Base-by-base conservation (phyloP, 257 asterid genomes). In the Handroanthus guayacan region DNA sequence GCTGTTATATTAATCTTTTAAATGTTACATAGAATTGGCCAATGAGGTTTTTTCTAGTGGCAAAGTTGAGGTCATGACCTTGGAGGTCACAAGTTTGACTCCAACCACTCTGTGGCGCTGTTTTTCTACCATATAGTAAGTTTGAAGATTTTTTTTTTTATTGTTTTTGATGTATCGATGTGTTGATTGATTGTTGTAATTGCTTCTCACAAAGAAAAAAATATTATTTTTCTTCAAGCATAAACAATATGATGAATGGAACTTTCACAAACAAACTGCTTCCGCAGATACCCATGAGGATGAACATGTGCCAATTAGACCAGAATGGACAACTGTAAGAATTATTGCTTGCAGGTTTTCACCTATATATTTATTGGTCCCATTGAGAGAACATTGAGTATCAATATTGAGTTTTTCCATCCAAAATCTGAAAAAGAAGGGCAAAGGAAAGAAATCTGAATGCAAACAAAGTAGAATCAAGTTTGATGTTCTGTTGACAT, bases 401-500 rank as follows among this genome's bases (percentile, higher is more conserved):
- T n/a, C n/a, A n/a, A n/a, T n/a, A 25, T 25, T 25, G 31, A 95
- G 66, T 90, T 95, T 85, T 90, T 87, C 91, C 89, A 88, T 79
- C 99, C 98, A 63, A 93, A 91, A 86, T 79, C 50, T 52, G 84
- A 25, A 63, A 37, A 95, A 95, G 84, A 95, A 91, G 89, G 87
- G n/a, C 88, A 95, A 91, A 87, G 91, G 87, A 79, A 95, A 90
- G 90, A 93, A 92, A 86, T 83, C 85, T 14, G 92, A 95, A 80
- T 84, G 87, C 91, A 95, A 89, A 84, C 97, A 93, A 60, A 96
- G 90, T 34, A 90, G 99, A 79, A 95, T 95, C 76, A 95, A 95
- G 78, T 95, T 95, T 89, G 98, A 95, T 80, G 98, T 95, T 62
- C 99, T 95, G 66, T 84, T 95, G 77, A 91, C 99, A 54, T 95